Evolutionary conservation across 441 rosid species (phyloP), one percentile per base, ranked within the genome.

Genomic region (Jatropha podagrica): DNA sequence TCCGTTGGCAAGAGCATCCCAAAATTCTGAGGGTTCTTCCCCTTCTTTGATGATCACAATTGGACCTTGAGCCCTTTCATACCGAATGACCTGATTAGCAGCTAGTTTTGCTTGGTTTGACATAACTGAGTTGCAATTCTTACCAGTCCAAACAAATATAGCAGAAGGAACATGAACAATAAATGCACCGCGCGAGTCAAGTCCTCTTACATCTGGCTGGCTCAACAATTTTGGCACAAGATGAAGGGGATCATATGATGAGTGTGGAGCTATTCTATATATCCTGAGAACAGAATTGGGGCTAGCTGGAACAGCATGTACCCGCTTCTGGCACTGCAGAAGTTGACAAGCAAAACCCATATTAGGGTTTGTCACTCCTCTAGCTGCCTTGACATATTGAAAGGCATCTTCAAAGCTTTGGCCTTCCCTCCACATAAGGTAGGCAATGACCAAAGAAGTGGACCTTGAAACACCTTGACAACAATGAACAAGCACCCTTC

Each of bases 281-380:
- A 91, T 78, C 84, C 94, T 84, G 61, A 88, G 86, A 73, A 85
- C 73, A 26, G 90, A 86, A 77, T 80, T 83, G 0, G 88, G 90
- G 83, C 89, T 88, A 56, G 91, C 87, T 44, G 91, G 93, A 63
- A 83, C 84, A 14, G 92, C 91, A 68, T 91, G 93, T 5, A 88
- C 96, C 68, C 96, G 78, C 84, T 91, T 89, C 82, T 91, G 96
- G 84, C 94, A 88, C 90, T 80, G 92, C 71, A 91, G 76, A 74
- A 91, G 91, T 74, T 91, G 94, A 72, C 92, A 87, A 70, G 96
- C 94, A 75, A 91, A 91, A 55, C 96, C 96, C 84, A 90, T 89
- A 71, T 91, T 91, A 9, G 96, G 96, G 65, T 91, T 87, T 0
- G 96, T 87, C 69, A 91, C 90, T 37, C 94, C 92, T 73, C 94